A percentile compares a stretch with the other conserved stretches of the same genome.
Conservation (phyloP, 225 moss, liverwort and hornwort genomes). For the Sphagnum contortum region DNA sequence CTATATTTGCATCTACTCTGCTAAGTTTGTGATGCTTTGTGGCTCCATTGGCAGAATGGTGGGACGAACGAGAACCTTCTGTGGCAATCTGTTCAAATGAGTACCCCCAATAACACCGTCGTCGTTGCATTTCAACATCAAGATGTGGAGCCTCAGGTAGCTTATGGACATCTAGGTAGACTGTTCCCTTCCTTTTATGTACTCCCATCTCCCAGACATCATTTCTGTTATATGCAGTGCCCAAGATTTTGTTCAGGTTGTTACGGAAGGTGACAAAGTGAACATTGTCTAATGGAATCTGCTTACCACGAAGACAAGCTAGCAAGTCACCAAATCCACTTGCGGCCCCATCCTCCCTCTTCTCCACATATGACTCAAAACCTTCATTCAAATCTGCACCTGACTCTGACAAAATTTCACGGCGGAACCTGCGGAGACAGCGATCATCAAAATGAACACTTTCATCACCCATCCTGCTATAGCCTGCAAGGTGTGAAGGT, state of each 20-base stretch:
- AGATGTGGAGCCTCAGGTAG: constrained; percentile 68
- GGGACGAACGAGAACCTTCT: constrained; percentile 35
- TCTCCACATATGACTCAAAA: constrained; percentile 87
- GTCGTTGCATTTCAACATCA: constrained; percentile 67
- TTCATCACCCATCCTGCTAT: constrained; percentile 64
- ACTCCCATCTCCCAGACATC: constrained; percentile 99
- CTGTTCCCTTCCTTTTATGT: constrained; percentile 74
- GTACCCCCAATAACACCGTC: constrained; percentile 93
- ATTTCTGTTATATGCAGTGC: constrained; percentile 83
- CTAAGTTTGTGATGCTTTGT: constrained; percentile 18
- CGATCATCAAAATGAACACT: constrained; percentile 81
- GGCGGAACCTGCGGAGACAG: constrained; percentile 84
- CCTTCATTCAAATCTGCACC: constrained; percentile 86
- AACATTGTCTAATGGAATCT: constrained; percentile 79
- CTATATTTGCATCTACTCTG: constrained; percentile 84
- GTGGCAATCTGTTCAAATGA: constrained; percentile 84
- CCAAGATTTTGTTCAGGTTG: constrained; percentile 99
- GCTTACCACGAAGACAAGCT: constrained; percentile 83
- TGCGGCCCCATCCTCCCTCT: constrained; percentile 68
- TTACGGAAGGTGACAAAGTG: constrained; percentile 98
- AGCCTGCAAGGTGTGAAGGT: constrained; percentile 82
- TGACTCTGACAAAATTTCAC: constrained; percentile 51
- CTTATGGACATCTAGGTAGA: constrained; percentile 82
- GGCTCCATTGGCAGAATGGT: constrained; percentile 30
- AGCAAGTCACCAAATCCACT: constrained; percentile 84